Conservation (phyloP, 2,329 filamentous ascomycete genomes). For the Calonectria henricotiae region DNA sequence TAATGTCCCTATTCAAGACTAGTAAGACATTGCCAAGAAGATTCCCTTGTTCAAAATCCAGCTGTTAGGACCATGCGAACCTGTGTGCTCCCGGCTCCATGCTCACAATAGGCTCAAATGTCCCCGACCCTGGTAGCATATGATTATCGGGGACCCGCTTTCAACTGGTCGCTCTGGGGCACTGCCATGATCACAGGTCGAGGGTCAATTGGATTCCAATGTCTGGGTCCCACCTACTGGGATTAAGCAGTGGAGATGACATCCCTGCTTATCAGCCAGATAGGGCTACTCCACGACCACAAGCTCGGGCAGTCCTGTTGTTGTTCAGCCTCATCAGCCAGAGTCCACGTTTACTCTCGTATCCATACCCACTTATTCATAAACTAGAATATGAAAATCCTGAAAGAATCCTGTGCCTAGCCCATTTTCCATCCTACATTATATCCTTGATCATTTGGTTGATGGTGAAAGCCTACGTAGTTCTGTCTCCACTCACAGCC, state of each 20-base stretch:
- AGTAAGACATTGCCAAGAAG: background rate
- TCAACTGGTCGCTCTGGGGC: background rate
- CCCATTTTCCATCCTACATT: too few relatives aligned
- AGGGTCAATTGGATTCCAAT: background rate
- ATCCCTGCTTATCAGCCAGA: background rate
- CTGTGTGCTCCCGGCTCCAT: background rate
- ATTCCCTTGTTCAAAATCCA: background rate
- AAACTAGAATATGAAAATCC: too few relatives aligned
- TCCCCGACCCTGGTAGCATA: background rate
- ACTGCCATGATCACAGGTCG: background rate
- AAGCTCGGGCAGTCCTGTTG: background rate
- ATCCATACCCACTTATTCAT: too few relatives aligned
- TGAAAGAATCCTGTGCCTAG: too few relatives aligned
- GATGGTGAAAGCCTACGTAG: too few relatives aligned
- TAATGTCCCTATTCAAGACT: background rate
- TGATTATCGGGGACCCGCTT: slow-evolving; percentile 7
- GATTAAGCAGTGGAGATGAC: background rate
- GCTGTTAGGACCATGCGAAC: background rate
- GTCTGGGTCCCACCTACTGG: background rate
- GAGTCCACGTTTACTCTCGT: background rate
- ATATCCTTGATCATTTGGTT: too few relatives aligned
- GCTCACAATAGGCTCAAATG: background rate
- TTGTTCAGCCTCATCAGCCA: background rate
- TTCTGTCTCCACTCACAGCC: too few relatives aligned
- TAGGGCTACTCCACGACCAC: background rate